Base-by-base conservation (phyloP, 2,329 filamentous ascomycete genomes). In the Ambrosiella beaveri region DNA sequence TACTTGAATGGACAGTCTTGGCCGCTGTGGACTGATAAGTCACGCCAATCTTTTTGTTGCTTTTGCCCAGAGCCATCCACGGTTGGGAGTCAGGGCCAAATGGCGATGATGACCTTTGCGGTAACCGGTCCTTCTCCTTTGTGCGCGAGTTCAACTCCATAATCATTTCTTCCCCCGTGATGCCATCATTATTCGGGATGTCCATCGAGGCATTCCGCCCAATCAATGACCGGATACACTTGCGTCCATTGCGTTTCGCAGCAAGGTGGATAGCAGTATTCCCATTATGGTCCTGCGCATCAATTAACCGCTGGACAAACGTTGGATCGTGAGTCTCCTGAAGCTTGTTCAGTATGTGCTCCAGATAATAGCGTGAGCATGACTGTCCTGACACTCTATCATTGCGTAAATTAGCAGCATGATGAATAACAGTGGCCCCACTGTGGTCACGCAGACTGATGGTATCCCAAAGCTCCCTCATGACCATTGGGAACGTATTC, bases 351-450 rank as follows among this genome's bases (percentile, higher is more conserved):
- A 97, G 76, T 62, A 97, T 84, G 63, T 85, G 85, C 68, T 97
- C 91, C 38, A 95, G 79, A 70, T 98, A 98, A 69, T 97, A 97
- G 39, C 88, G 80, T 38, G 90, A 89, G 65, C 87, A 94, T 19
- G 86, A 84, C 67, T 90, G 89, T 69, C 91, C 95, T 61, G 86
- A 86, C 4, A 79, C 73, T 55, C 88, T 85, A 56, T 85, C 87
- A 64, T 84, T 83, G 59, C 91, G 95, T 65, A 91, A 91, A 57
- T 86, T 85, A 15, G 90, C 88, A 49, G 95, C 90, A 68, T 97
- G 91, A 66, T 97, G 93, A 65, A 98, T 91, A 56, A 95, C 87
- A 0, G 89, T 96, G 61, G 85, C 86, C 11, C 88, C 86, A 55
- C 84, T 84, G 68, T 81, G 82, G 67, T 98, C 93, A 19, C 85